Evolutionary conservation across 2,329 filamentous ascomycete species (phyloP).

Genomic region (Fusarium liriodendri): DNA sequence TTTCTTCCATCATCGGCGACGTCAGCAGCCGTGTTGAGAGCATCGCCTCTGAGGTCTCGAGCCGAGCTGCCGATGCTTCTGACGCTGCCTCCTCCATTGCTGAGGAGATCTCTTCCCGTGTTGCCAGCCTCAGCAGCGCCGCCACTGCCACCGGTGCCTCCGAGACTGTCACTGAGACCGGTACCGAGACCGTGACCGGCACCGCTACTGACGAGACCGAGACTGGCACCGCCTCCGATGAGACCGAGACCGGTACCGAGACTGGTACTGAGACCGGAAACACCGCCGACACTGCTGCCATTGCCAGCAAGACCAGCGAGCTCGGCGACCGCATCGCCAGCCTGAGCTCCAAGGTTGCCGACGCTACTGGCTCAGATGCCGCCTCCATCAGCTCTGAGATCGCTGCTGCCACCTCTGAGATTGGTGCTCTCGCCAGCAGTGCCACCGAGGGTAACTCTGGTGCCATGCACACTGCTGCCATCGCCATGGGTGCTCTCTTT

Average conservation of each 20-base stretch:
- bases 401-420: conserved; percentile 32
- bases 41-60: conserved; percentile 11
- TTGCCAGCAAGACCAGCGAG: conserved; percentile 30
- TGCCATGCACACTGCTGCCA: conserved; percentile 53
- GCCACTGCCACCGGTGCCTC: conserved; percentile 5
- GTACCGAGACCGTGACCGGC: conserved; percentile 7
- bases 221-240: conserved; percentile 28
- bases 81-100: conserved; percentile 24
- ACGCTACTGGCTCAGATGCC: conserved; percentile 36
- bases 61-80: conserved; percentile 15
- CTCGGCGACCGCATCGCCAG: conserved; percentile 28
- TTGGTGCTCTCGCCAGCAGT: conserved; percentile 18
- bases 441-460: conserved; percentile 44
- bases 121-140: not conserved
- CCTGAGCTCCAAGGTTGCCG: conserved; percentile 43
- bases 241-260: conserved; percentile 30
- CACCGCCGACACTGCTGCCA: conserved; percentile 2
- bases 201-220: conserved; percentile 25
- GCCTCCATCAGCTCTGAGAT: conserved; percentile 28
- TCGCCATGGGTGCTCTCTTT: conserved; percentile 59
- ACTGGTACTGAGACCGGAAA: conserved; percentile 6
- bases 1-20: conserved; percentile 27
- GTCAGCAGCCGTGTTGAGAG: conserved; percentile 4
- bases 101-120: not conserved
- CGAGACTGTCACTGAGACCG: conserved; percentile 11